phyloP scores from a whole-genome alignment of 2,329 filamentous ascomycete species.

The Monilinia laxa region DNA sequence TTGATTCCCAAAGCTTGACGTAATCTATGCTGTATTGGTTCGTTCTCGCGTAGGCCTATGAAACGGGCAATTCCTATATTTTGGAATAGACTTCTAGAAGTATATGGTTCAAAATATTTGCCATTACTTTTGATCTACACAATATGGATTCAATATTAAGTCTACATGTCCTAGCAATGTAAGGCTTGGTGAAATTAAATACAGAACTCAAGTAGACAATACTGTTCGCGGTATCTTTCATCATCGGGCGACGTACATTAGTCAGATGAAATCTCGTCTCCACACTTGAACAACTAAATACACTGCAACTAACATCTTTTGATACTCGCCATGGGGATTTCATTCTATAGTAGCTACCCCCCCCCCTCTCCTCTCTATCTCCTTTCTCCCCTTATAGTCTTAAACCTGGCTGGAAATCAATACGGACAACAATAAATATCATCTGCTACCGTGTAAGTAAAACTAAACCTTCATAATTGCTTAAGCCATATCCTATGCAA shows the following conservation, averaged over 20 bases:
- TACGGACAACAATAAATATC: background rate
- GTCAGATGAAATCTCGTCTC: background rate
- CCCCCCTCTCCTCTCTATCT: too few relatives aligned
- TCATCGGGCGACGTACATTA: too few relatives aligned
- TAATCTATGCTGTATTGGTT: too few relatives aligned
- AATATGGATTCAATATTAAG: too few relatives aligned
- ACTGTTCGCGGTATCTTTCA: background rate
- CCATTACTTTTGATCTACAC: too few relatives aligned
- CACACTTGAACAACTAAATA: background rate
- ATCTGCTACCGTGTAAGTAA: background rate
- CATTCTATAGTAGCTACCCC: background rate
- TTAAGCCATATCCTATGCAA: background rate
- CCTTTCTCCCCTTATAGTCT: background rate
- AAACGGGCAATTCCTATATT: too few relatives aligned
- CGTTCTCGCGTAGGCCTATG: too few relatives aligned
- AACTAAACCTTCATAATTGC: background rate
- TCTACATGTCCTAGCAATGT: too few relatives aligned
- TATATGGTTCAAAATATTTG: too few relatives aligned
- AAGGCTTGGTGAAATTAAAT: background rate
- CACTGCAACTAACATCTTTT: background rate
- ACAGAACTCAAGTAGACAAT: accelerated
- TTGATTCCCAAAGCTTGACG: too few relatives aligned
- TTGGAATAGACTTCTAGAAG: too few relatives aligned
- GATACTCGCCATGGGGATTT: background rate
- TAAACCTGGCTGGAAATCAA: background rate